Evolutionary conservation across 495 filamentous ascomycete species (phyloP).

Genomic region (Annulohypoxylon nitens): DNA sequence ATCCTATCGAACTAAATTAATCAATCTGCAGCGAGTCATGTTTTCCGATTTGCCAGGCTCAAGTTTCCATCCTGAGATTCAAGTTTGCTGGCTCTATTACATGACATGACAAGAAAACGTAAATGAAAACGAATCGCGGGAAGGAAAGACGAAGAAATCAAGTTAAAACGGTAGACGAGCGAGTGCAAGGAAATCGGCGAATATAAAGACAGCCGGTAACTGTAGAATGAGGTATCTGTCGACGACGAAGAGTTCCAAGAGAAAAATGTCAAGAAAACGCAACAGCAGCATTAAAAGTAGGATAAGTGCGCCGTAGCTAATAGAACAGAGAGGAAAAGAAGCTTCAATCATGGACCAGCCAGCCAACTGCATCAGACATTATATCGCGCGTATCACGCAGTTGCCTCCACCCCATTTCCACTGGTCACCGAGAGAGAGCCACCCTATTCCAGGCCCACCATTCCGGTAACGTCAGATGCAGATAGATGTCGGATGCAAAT

Average conservation of each 20-base stretch:
- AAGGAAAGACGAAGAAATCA: constrained; percentile 23
- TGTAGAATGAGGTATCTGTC: constrained; percentile 60
- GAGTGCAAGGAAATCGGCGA: constrained; percentile 40
- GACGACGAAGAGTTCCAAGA: constrained; percentile 33
- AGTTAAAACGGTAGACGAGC: constrained; percentile 23
- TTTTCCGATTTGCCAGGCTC: constrained; percentile 39
- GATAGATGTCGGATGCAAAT: constrained; percentile 55
- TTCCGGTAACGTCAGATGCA: constrained; percentile 60
- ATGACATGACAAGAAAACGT: constrained; percentile 30
- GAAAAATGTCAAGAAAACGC: constrained; percentile 35
- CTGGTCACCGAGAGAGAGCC: constrained; percentile 51
- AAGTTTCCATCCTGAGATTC: constrained; percentile 46
- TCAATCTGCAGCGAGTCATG: constrained; percentile 50
- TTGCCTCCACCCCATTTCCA: constrained; percentile 52
- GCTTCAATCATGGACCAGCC: constrained; percentile 66
- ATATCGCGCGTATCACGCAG: constrained; percentile 60
- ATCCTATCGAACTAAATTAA: constrained; percentile 44
- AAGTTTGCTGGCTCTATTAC: constrained; percentile 44
- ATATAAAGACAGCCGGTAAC: constrained; percentile 46
- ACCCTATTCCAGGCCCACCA: constrained; percentile 58
- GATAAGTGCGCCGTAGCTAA: constrained; percentile 64
- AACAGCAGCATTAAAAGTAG: constrained; percentile 57
- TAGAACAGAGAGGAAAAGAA: constrained; percentile 61
- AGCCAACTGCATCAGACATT: constrained; percentile 66
- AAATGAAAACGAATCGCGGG: constrained; percentile 16